These are phyloP conservation scores for Curvularia hawaiiensis DNA, from an alignment of 2,329 filamentous ascomycete genomes.

Conservation along the genomic window DNA sequence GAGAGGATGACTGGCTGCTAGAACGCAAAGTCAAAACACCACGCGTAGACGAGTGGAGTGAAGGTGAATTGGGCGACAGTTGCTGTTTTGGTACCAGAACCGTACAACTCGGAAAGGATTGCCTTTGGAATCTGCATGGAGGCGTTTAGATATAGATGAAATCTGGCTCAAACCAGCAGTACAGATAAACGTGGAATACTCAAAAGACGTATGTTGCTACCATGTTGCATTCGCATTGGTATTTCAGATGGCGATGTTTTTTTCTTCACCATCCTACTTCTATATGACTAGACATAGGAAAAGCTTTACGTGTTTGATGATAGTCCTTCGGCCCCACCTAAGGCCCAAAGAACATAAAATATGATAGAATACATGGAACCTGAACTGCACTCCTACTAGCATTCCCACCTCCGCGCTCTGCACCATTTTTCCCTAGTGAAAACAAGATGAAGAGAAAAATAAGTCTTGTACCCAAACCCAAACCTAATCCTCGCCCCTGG, in stretches of 20 bases:
- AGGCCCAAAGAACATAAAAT: not conserved
- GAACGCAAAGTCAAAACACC: constrained; percentile 22
- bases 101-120: constrained; percentile 27
- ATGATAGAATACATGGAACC: constrained; percentile 10
- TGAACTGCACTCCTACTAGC: constrained; percentile 7
- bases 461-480: not conserved
- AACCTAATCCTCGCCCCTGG: not conserved
- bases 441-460: constrained; percentile 1
- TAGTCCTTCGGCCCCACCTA: not conserved
- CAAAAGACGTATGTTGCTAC: not conserved
- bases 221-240: not conserved
- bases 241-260: not conserved
- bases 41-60: constrained; percentile 9
- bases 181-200: not conserved
- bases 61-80: constrained; percentile 34
- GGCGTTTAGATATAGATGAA: constrained; percentile 24
- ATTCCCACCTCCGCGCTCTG: constrained; percentile 10
- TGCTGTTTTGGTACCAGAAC: constrained; percentile 41
- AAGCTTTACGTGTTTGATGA: not conserved
- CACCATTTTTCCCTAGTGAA: constrained; percentile 14
- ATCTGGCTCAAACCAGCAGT: not conserved
- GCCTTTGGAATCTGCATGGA: constrained; percentile 38
- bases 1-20: constrained; percentile 25
- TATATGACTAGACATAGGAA: constrained; percentile 9
- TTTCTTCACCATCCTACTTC: not conserved